Percentiles rank a stretch among this genome's conserved stretches.
phyloP scores from a whole-genome alignment of 1,284 basidiomycete species.

The Apiotrichum montevideense region DNA sequence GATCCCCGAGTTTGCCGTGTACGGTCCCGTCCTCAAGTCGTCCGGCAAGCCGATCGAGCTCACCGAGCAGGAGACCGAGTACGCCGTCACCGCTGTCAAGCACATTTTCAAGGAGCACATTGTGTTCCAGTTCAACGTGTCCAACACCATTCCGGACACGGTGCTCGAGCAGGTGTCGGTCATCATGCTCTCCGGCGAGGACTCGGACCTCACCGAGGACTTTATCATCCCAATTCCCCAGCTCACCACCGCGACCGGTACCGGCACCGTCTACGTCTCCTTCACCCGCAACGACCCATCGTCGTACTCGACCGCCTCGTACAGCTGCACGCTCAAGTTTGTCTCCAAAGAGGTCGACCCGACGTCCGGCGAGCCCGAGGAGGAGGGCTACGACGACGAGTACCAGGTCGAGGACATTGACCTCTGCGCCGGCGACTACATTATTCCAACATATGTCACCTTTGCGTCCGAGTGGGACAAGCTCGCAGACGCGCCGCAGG shows the following conservation, averaged over 20 bases:
- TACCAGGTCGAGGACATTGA: slow-evolving; percentile 97
- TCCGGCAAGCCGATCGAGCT: slow-evolving; percentile 72
- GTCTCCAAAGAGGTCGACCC: slow-evolving; percentile 97
- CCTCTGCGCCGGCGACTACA: slow-evolving; percentile 82
- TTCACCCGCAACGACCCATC: slow-evolving; percentile 76
- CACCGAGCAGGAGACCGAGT: slow-evolving; percentile 97
- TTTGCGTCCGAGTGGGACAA: slow-evolving; percentile 95
- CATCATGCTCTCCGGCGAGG: slow-evolving; percentile 73
- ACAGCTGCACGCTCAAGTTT: slow-evolving; percentile 90
- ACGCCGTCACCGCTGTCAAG: slow-evolving; percentile 93
- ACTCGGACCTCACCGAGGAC: slow-evolving; percentile 77
- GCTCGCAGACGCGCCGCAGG: slow-evolving; percentile 63
- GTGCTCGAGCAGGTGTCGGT: slow-evolving; percentile 95
- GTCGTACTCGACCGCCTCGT: slow-evolving; percentile 76
- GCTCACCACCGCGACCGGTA: slow-evolving; percentile 63
- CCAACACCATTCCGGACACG: slow-evolving; percentile 97
- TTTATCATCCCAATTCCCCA: slow-evolving; percentile 84
- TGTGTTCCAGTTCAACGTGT: slow-evolving; percentile 98
- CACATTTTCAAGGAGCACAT: slow-evolving; percentile 94
- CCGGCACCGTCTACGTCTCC: slow-evolving; percentile 84
- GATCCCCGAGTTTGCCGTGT: slow-evolving; percentile 77
- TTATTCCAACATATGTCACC: slow-evolving; percentile 83
- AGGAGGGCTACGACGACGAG: slow-evolving; percentile 97
- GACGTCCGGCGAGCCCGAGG: slow-evolving; percentile 90
- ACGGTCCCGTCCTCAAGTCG: slow-evolving; percentile 85